Evolutionary conservation across 2,329 filamentous ascomycete species (phyloP).

Genomic region (Orbilia quercus): DNA sequence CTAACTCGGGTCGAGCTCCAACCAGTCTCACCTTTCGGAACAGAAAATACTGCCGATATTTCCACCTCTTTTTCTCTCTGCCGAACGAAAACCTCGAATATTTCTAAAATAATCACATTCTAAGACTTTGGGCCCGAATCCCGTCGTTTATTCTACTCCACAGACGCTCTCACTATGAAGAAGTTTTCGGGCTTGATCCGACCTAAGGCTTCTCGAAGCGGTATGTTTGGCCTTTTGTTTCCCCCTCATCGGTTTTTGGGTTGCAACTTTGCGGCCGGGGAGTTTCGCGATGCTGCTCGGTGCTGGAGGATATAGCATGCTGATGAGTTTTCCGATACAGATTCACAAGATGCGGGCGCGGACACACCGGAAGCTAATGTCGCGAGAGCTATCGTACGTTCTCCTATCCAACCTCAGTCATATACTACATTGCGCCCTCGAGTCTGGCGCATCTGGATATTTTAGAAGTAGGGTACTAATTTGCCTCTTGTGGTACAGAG

Average conservation of each 20-base stretch:
- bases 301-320: neutral
- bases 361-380: conserved; percentile 77
- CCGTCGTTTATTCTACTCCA: neutral
- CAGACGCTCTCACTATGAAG: conserved; percentile 29
- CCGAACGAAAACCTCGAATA: conserved; percentile 6
- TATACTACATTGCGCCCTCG: too few relatives aligned
- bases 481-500: conserved; percentile 67
- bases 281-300: neutral
- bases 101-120: neutral
- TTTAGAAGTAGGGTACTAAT: conserved; percentile 16
- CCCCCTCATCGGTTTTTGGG: neutral
- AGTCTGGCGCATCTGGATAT: too few relatives aligned
- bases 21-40: neutral
- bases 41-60: conserved; percentile 32
- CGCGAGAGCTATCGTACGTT: conserved; percentile 73
- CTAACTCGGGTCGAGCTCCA: neutral
- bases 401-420: too few relatives aligned
- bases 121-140: neutral
- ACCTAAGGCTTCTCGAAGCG: conserved; percentile 38
- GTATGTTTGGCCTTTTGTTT: conserved; percentile 23
- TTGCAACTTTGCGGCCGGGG: neutral
- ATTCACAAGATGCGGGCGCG: conserved; percentile 57
- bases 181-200: conserved; percentile 52
- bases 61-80: conserved; percentile 5
- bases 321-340: conserved; percentile 12